A percentile compares a stretch with the other conserved stretches of the same genome.
Conservation (phyloP, 2,329 filamentous ascomycete genomes). For the Proliferodiscus dingleyae region DNA sequence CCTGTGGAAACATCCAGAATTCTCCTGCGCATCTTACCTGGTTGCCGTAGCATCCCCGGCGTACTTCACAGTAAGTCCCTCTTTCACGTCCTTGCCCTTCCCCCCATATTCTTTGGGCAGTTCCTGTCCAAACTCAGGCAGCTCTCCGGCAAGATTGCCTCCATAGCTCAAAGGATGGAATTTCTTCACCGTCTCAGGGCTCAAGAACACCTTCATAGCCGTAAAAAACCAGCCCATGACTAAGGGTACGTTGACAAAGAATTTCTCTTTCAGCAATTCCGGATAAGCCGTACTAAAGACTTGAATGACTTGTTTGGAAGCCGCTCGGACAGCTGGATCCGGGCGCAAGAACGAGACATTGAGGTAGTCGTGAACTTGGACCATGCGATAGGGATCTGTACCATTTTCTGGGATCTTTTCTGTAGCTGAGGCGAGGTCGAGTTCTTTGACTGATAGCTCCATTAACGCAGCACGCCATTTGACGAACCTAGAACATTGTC, state of each 20-base stretch:
- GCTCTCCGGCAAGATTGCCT: conserved; percentile 58
- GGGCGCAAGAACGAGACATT: conserved; percentile 81
- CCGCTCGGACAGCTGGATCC: conserved; percentile 69
- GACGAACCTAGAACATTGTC: conserved; percentile 60
- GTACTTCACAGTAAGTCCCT: conserved; percentile 31
- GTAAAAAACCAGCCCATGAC: conserved; percentile 86
- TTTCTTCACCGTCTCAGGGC: conserved; percentile 69
- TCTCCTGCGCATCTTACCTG: too few species aligned
- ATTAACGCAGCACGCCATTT: conserved; percentile 86
- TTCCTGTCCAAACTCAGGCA: conserved; percentile 52
- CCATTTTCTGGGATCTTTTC: conserved; percentile 56
- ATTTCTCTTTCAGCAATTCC: conserved; percentile 84
- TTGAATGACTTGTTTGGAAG: conserved; percentile 75
- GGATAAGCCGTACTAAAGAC: conserved; percentile 80
- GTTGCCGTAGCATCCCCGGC: background rate
- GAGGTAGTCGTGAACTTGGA: conserved; percentile 91
- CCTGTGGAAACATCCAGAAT: too few species aligned
- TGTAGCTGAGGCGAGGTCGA: conserved; percentile 65
- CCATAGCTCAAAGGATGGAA: conserved; percentile 77
- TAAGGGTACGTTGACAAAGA: conserved; percentile 85
- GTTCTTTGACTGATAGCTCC: conserved; percentile 75
- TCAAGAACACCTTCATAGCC: conserved; percentile 70
- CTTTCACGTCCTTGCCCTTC: conserved; percentile 46
- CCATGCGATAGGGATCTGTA: conserved; percentile 81
- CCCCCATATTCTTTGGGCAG: conserved; percentile 79